Evolutionary conservation across 2,329 filamentous ascomycete genomes (phyloP), one percentile per base, ranked within the genome.

Genomic region (Colletotrichum salicis): DNA sequence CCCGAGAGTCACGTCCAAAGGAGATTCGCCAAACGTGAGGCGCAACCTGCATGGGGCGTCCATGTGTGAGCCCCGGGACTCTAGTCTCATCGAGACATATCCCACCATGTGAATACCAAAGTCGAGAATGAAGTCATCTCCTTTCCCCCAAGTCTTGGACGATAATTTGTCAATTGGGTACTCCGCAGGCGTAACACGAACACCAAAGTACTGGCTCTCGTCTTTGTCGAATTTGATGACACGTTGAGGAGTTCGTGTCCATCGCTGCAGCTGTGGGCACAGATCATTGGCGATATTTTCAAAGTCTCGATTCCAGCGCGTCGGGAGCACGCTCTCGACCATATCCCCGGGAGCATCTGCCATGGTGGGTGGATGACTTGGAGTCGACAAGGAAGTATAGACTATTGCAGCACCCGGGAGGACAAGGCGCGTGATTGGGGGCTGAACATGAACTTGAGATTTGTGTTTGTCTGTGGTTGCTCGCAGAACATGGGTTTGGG

Each of bases 1-100:
- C 48, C 74, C 64, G 64, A 81, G 77, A 1, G 78, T 80, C n/a
- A 82, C 80, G 72, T 82, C 81, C 4, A 78, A 75, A 0, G 81
- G 80, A 13, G 78, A 77, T 66, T 82, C 80, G 8, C 81, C 81
- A 73, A 82, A 82, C 4, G 78, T 80, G 56, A 82, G 70, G 24
- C 78, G 76, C 45, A 82, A 67, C 51, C 81, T 72, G 8, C 77
- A 78, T 22, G 80, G 81, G 5, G 81, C 80, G 74, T 82, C 81
- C 64, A 82, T 78, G 68, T 80, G 76, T 3, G 76, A 71, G 15
- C 79, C 78, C 5, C 77, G 75, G 22, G 77, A 75, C 19, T 71
- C 74, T 15, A 81, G 70, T 60, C 76, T 67, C 60, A 80, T 77
- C 19, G 78, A 78, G 22, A 80, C 33, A 58, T 79, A 78, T 22